Percentiles rank a stretch among this genome's conserved stretches.
These are phyloP conservation scores for Fusarium proliferatum DNA, from an alignment of 2,329 filamentous ascomycete species.

Conservation along the genomic window DNA sequence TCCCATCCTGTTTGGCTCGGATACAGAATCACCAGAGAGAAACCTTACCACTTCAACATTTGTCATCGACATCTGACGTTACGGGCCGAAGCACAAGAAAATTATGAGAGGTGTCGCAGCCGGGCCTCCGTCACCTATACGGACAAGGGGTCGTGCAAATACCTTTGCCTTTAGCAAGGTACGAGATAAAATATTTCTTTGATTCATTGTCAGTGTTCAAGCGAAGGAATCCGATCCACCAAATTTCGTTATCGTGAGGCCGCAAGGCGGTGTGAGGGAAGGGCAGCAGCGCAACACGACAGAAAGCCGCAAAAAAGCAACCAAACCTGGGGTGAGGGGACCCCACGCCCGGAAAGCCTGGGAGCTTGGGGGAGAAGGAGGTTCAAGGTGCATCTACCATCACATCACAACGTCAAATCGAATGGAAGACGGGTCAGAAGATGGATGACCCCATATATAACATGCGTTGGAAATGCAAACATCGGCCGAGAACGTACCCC, in stretches of 20 bases:
- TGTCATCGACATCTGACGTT: slow-evolving; percentile 10
- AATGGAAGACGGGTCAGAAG: slow-evolving; percentile 27
- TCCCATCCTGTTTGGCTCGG: background rate
- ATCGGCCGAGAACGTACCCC: slow-evolving; percentile 36
- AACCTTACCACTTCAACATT: slow-evolving; percentile 13
- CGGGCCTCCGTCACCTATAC: slow-evolving; percentile 48
- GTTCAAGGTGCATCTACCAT: background rate
- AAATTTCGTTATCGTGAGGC: slow-evolving; percentile 29
- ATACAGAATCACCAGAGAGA: background rate
- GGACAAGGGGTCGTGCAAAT: slow-evolving; percentile 49
- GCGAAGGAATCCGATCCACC: slow-evolving; percentile 41
- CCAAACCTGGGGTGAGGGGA: slow-evolving; percentile 29
- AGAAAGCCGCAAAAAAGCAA: slow-evolving; percentile 7
- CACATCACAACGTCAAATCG: slow-evolving; percentile 14
- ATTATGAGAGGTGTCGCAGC: slow-evolving; percentile 51
- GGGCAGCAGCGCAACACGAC: background rate
- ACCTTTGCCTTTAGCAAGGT: slow-evolving; percentile 58
- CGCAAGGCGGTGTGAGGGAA: slow-evolving; percentile 43
- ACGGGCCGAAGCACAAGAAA: slow-evolving; percentile 4
- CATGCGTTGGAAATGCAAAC: slow-evolving; percentile 34
- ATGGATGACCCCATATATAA: slow-evolving; percentile 29
- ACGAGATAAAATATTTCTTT: slow-evolving; percentile 27
- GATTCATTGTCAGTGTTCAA: slow-evolving; percentile 25
- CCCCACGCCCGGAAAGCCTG: slow-evolving; percentile 32
- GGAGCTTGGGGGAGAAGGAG: background rate